Percentiles rank a stretch among this genome's conserved stretches.
phyloP scores from a whole-genome alignment of 495 filamentous ascomycete species.

The Opeltia flavorubescens region DNA sequence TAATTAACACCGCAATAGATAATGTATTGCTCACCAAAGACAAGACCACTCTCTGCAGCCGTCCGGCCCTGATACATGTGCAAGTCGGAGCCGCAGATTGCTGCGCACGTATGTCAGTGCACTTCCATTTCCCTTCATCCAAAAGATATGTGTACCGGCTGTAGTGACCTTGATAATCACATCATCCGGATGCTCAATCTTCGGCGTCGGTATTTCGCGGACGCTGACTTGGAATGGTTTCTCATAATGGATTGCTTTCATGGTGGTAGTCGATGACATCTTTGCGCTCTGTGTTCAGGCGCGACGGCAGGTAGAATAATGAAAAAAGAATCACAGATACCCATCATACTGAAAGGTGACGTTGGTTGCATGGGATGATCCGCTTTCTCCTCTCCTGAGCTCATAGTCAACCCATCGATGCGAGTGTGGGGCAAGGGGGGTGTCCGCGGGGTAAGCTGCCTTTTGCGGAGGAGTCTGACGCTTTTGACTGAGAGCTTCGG shows the following conservation, averaged over 20 bases:
- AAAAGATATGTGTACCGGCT: slow-evolving; percentile 17
- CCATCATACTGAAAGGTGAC: not conserved
- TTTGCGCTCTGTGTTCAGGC: not conserved
- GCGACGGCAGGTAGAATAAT: not conserved
- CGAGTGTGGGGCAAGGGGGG: not conserved
- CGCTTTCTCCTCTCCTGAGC: too few species aligned
- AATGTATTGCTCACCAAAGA: slow-evolving; percentile 25
- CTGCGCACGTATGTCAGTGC: slow-evolving; percentile 12
- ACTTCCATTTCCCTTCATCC: not conserved
- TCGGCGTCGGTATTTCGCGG: slow-evolving; percentile 33
- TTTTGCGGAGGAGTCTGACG: not conserved
- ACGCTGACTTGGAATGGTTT: slow-evolving; percentile 37
- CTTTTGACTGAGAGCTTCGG: too few species aligned
- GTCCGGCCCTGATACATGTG: slow-evolving; percentile 36
- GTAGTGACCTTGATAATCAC: slow-evolving; percentile 43
- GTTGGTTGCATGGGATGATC: not conserved
- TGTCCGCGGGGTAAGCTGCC: not conserved
- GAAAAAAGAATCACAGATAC: not conserved
- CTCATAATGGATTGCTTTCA: slow-evolving; percentile 43
- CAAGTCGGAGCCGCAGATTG: slow-evolving; percentile 37
- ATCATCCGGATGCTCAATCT: slow-evolving; percentile 39
- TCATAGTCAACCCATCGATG: not conserved
- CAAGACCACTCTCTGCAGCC: slow-evolving; percentile 35
- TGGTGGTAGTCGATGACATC: slow-evolving; percentile 19
- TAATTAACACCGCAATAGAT: not conserved